Conservation (phyloP, 352 stramenopile species). For the Phytophthora idaei region DNA sequence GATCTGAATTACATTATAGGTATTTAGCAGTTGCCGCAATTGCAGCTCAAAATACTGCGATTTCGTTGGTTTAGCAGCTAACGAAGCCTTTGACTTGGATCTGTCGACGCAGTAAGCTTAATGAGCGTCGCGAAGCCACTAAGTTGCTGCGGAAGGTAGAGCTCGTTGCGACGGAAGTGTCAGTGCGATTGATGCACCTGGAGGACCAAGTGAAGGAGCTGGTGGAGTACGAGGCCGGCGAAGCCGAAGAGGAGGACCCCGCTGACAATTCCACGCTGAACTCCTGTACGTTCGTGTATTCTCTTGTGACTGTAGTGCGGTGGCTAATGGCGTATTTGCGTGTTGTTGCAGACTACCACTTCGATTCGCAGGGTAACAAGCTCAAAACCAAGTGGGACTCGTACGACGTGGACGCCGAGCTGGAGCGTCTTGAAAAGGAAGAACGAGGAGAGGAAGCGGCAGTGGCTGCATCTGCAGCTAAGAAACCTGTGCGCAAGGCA, state of each 20-base stretch:
- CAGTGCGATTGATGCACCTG: conserved; percentile 65
- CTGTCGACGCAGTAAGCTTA: conserved; percentile 23
- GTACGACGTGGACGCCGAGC: conserved; percentile 81
- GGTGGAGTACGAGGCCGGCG: conserved; percentile 43
- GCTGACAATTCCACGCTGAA: conserved; percentile 56
- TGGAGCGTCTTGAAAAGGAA: conserved; percentile 67
- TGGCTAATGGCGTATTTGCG: conserved; percentile 4
- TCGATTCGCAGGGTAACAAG: conserved; percentile 86
- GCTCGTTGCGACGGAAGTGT: conserved; percentile 68
- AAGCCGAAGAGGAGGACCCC: conserved; percentile 23
- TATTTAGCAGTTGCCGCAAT: not conserved
- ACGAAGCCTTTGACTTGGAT: conserved; percentile 11
- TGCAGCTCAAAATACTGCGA: not conserved
- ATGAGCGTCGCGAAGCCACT: conserved; percentile 49
- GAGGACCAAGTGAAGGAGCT: conserved; percentile 73
- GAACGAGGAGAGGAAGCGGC: conserved; percentile 32
- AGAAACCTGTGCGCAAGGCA: conserved; percentile 6
- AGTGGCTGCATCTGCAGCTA: not conserved
- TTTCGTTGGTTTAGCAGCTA: conserved; percentile 3
- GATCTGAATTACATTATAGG: not conserved
- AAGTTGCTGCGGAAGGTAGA: conserved; percentile 80
- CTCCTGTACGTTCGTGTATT: conserved; percentile 52
- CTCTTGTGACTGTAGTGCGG: not conserved
- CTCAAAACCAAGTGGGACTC: conserved; percentile 88
- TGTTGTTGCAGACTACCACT: conserved; percentile 73